Evolutionary conservation across 139 green algal genomes (phyloP).

Genomic region (Diplosphaera chodatii): DNA sequence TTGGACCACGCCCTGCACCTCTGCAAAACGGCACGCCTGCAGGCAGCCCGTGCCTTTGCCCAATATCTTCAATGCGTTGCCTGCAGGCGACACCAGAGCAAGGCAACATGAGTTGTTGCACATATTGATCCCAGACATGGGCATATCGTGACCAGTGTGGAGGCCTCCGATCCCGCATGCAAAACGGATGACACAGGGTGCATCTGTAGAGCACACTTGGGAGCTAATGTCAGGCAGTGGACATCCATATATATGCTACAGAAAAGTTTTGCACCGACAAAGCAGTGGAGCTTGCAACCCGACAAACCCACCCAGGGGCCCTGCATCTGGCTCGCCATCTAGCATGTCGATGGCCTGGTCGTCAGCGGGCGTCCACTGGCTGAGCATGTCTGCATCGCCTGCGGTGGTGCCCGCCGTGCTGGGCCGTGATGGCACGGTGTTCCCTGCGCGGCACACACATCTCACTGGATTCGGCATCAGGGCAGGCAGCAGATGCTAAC

Average conservation of each 20-base stretch:
- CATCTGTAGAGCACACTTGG: too few species aligned
- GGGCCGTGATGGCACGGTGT: neutral
- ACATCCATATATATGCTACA: too few species aligned
- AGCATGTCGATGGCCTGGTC: neutral
- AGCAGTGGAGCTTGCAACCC: too few species aligned
- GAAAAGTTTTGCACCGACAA: neutral
- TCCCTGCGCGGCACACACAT: too few species aligned
- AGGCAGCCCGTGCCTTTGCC: neutral
- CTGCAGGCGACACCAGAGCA: neutral
- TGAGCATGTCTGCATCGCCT: neutral
- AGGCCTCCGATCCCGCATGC: too few species aligned
- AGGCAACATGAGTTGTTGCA: too few species aligned
- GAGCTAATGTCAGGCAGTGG: too few species aligned
- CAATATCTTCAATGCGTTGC: neutral
- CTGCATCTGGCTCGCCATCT: neutral
- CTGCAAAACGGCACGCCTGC: neutral
- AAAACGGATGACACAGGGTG: too few species aligned
- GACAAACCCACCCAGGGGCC: neutral
- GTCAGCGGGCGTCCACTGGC: neutral
- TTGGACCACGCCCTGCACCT: neutral
- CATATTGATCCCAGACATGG: too few species aligned
- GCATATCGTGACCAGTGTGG: too few species aligned
- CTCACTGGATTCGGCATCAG: too few species aligned
- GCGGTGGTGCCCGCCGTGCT: neutral
- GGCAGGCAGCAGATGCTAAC: too few species aligned